A percentile compares a stretch with the other conserved stretches of the same genome.
phyloP scores from a whole-genome alignment of 164 flowering plant species.

The Tetracentron sinense region DNA sequence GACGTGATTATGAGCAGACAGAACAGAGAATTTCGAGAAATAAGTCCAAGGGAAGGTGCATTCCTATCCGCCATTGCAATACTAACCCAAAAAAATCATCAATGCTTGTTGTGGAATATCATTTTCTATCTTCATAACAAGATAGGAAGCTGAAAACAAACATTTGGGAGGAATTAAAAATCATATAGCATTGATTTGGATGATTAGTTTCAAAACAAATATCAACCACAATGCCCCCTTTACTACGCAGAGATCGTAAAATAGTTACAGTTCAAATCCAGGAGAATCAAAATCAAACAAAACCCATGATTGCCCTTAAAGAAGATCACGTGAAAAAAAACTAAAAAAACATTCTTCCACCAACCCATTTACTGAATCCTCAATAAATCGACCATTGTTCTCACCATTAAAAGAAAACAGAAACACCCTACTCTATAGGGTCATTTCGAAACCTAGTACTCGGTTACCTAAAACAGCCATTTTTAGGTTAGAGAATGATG shows the following conservation, averaged over 20 bases:
- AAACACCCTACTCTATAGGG: constrained; percentile 1
- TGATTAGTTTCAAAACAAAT: not conserved
- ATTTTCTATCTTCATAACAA: constrained; percentile 1
- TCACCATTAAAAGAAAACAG: not conserved
- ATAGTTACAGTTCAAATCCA: too few species aligned
- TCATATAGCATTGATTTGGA: not conserved
- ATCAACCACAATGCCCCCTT: not conserved
- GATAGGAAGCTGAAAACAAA: not conserved
- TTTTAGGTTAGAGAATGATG: not conserved
- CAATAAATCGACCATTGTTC: not conserved
- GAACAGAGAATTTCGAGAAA: constrained; percentile 41
- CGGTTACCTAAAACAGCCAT: not conserved
- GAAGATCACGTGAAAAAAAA: not conserved
- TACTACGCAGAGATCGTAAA: not conserved
- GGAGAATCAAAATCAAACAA: not conserved
- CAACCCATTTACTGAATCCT: constrained; percentile 8
- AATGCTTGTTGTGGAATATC: not conserved
- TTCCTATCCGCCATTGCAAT: constrained; percentile 47
- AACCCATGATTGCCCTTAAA: not conserved
- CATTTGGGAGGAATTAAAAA: not conserved
- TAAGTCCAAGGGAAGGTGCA: constrained; percentile 29
- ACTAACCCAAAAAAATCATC: constrained; percentile 8
- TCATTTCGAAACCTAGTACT: not conserved
- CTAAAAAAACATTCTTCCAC: not conserved
- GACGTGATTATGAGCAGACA: constrained; percentile 43